A percentile compares a stretch with the other conserved stretches of the same genome.
Conservation (phyloP, 2,329 filamentous ascomycete genomes). For the Claviceps sp. region DNA sequence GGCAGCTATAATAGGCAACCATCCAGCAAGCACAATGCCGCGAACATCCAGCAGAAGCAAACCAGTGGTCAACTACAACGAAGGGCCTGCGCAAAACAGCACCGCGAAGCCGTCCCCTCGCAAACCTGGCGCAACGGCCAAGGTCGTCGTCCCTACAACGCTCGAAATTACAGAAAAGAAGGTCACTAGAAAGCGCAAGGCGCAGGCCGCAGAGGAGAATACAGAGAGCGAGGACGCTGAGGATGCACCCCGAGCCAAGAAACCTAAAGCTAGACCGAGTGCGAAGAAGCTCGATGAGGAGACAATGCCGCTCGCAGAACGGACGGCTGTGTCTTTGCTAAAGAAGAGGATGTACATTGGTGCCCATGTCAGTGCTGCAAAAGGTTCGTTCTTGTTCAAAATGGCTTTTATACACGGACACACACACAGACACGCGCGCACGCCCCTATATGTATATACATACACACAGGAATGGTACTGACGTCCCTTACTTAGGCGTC, state of each 20-base stretch:
- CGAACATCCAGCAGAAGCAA: conserved; percentile 21
- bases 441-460: too few species aligned
- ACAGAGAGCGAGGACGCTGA: conserved; percentile 9
- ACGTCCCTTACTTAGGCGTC: conserved; percentile 43
- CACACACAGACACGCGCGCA: too few species aligned
- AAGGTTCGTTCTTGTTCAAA: conserved; percentile 40
- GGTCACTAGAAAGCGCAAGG: conserved; percentile 10
- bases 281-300: conserved; percentile 16
- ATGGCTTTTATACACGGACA: too few species aligned
- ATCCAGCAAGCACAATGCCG: conserved; percentile 14
- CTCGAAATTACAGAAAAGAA: not conserved
- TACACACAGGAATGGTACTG: too few species aligned
- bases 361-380: conserved; percentile 81
- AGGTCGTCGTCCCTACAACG: conserved; percentile 5
- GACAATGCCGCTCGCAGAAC: conserved; percentile 49
- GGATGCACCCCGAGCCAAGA: conserved; percentile 24
- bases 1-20: too few species aligned
- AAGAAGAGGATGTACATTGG: conserved; percentile 69
- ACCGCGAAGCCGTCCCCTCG: not conserved
- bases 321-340: conserved; percentile 51
- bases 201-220: conserved; percentile 9
- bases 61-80: conserved; percentile 19
- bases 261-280: conserved; percentile 18
- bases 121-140: conserved; percentile 10
- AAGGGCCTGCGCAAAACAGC: conserved; percentile 9